phyloP scores from a whole-genome alignment of 371 early-diverging fungal genomes.

The Apophysomyces elegans region DNA sequence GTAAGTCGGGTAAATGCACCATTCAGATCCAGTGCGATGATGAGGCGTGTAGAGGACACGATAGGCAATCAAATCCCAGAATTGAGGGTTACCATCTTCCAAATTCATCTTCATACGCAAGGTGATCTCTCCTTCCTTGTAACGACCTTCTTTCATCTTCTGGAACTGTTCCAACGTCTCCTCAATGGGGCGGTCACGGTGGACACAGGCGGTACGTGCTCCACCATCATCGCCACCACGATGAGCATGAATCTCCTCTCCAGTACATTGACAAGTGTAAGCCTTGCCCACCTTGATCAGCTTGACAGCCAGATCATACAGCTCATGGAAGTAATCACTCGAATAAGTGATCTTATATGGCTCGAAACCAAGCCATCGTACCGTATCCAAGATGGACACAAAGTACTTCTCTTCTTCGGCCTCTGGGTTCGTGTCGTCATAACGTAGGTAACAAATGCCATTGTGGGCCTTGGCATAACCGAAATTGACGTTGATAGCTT shows the following conservation, averaged over 20 bases:
- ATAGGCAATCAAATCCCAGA: conserved; percentile 99
- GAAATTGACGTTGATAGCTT: conserved; percentile 99
- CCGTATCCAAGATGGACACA: conserved; percentile 92
- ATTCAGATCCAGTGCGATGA: conserved; percentile 90
- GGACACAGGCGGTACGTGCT: conserved; percentile 87
- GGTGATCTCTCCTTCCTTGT: conserved; percentile 92
- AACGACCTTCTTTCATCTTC: conserved; percentile 98
- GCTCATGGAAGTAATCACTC: conserved; percentile 96
- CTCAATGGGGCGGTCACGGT: conserved; percentile 91
- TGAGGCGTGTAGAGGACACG: conserved; percentile 94
- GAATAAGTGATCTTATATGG: conserved; percentile 97
- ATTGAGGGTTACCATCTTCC: conserved; percentile 96
- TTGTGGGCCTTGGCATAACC: conserved; percentile 94
- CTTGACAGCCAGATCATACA: conserved; percentile 92
- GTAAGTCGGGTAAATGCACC: conserved; percentile 99
- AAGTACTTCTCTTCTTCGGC: conserved; percentile 98
- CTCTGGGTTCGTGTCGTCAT: conserved; percentile 99
- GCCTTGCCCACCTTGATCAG: conserved; percentile 94
- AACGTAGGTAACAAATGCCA: conserved; percentile 96
- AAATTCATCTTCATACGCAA: conserved; percentile 99
- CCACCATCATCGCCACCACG: conserved; percentile 93
- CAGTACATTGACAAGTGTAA: conserved; percentile 97
- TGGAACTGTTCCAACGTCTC: conserved; percentile 95
- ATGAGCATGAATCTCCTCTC: conserved; percentile 90
- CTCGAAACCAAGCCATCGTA: conserved; percentile 98